These are phyloP conservation scores for Hyaloperonospora arabidopsidis DNA, from an alignment of 352 stramenopile species.

Conservation along the genomic window DNA sequence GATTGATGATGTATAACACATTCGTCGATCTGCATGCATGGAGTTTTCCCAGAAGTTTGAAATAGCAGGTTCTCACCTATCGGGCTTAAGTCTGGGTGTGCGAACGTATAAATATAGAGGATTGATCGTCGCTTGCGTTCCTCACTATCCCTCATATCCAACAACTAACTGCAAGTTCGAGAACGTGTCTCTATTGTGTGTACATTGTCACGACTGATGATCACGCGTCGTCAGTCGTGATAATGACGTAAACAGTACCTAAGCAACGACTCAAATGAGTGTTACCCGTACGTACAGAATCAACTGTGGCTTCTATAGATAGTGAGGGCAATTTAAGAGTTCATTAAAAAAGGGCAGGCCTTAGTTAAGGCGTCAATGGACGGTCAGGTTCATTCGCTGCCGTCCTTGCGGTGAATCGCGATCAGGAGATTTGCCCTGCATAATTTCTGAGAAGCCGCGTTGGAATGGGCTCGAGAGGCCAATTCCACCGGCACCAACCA, in stretches of 20 bases:
- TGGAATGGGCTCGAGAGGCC: conserved; percentile 23
- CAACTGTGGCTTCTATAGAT: not conserved
- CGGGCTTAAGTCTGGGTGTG: no score
- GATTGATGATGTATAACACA: no score
- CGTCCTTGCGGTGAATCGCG: conserved; percentile 55
- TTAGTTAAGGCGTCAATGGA: not conserved
- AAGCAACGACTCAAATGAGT: not conserved
- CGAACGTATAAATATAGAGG: no score
- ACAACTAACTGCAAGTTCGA: no score
- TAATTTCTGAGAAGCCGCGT: conserved; percentile 49
- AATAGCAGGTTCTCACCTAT: no score
- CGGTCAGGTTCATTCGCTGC: not conserved
- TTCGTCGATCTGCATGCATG: no score
- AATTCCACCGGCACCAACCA: conserved; percentile 30
- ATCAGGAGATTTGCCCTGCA: conserved; percentile 80
- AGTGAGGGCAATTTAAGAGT: not conserved
- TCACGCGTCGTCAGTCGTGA: no score
- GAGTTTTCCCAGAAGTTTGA: no score
- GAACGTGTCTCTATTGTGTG: no score
- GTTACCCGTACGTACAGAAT: conserved; percentile 1
- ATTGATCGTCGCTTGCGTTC: no score
- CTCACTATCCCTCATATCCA: no score
- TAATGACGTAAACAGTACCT: not conserved
- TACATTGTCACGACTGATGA: no score
- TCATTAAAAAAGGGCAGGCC: conserved; percentile 6